Evolutionary conservation across 208 protist genomes (phyloP).

Genomic region (Acanthamoeba healyi): DNA sequence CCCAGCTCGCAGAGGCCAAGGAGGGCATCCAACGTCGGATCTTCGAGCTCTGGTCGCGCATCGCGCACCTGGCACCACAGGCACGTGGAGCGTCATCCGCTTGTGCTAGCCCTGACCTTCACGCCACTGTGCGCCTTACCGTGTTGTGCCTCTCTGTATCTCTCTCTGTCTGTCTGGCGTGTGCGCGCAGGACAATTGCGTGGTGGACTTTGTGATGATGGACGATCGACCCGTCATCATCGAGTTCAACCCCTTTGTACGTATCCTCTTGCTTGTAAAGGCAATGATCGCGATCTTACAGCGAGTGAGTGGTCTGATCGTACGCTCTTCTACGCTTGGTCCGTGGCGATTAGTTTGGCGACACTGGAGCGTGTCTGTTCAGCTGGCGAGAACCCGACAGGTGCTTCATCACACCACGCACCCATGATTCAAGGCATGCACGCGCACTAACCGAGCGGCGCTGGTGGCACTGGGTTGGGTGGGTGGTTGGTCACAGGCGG

Average conservation of each 20-base stretch:
- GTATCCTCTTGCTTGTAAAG: neutral
- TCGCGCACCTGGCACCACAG: neutral
- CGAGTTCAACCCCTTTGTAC: constrained; percentile 1
- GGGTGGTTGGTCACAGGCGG: neutral
- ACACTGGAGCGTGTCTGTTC: neutral
- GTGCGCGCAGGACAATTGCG: neutral
- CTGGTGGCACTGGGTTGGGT: neutral
- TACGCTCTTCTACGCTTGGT: too few relatives aligned
- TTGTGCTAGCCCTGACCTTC: neutral
- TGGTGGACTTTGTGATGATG: constrained; percentile 3
- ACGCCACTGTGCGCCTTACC: too few relatives aligned
- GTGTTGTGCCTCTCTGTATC: too few relatives aligned
- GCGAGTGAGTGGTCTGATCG: too few relatives aligned
- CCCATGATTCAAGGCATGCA: neutral
- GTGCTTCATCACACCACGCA: neutral
- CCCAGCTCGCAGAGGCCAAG: neutral
- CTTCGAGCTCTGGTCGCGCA: neutral
- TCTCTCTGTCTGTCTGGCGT: too few relatives aligned
- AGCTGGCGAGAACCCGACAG: neutral
- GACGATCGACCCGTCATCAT: neutral
- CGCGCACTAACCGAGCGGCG: neutral
- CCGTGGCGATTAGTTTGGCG: too few relatives aligned
- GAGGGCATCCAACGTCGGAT: neutral
- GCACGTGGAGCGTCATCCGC: neutral
- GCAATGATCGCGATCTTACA: too few relatives aligned